These are phyloP conservation scores for Ophiocordyceps camponoti-saundersi DNA, from an alignment of 2,329 filamentous ascomycete species.

Conservation along the genomic window DNA sequence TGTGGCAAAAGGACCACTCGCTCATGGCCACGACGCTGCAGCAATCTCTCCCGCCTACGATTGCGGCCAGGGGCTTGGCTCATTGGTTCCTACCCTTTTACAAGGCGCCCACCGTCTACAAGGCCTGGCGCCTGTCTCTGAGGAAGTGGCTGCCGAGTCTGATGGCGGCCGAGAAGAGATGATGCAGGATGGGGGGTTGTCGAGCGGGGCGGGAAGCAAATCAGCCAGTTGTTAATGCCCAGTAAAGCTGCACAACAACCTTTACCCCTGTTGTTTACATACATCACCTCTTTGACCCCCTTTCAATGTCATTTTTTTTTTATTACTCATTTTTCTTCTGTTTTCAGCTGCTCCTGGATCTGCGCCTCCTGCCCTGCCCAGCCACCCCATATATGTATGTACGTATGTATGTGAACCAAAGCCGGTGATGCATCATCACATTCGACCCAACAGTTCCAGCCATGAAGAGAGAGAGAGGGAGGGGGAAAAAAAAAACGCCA, in stretches of 20 bases:
- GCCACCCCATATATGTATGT: too few relatives aligned
- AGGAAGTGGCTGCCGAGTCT: conserved; percentile 9
- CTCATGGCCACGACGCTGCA: conserved; percentile 19
- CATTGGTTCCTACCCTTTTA: conserved; percentile 22
- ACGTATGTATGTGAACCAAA: too few relatives aligned
- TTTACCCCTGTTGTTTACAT: too few relatives aligned
- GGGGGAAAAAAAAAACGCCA: too few relatives aligned
- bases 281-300: too few relatives aligned
- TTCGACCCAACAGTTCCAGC: too few relatives aligned
- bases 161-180: conserved; percentile 3
- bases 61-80: conserved; percentile 20
- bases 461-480: too few relatives aligned
- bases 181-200: neutral
- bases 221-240: neutral
- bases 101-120: conserved; percentile 1
- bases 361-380: too few relatives aligned
- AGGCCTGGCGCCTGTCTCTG: conserved; percentile 6
- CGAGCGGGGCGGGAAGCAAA: neutral
- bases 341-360: neutral
- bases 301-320: too few relatives aligned
- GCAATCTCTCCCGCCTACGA: conserved; percentile 19
- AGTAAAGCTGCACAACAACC: too few relatives aligned
- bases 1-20: conserved; percentile 13
- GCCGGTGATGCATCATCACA: too few relatives aligned
- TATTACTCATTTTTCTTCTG: neutral